A percentile compares a stretch with the other conserved stretches of the same genome.
Evolutionary conservation across 2,329 filamentous ascomycete species (phyloP).

Genomic region (Lecanosticta acicola): DNA sequence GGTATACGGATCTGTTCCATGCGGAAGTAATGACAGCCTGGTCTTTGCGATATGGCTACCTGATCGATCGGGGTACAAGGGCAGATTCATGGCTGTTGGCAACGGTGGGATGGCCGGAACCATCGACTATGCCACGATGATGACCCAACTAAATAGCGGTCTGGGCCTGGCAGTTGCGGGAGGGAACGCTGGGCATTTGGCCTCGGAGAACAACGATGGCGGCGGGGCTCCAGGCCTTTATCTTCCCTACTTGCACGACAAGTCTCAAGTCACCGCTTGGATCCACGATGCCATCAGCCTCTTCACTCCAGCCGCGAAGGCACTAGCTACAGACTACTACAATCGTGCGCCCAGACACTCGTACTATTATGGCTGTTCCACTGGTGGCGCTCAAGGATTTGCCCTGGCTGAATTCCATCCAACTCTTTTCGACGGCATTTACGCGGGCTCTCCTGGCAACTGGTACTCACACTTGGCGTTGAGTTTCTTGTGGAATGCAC

Average conservation of each 20-base stretch:
- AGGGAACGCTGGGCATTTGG: constrained; percentile 25
- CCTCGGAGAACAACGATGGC: constrained; percentile 22
- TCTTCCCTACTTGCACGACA: constrained; percentile 27
- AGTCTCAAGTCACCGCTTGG: constrained; percentile 30
- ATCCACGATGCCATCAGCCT: constrained; percentile 36
- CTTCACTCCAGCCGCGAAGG: constrained; percentile 30
- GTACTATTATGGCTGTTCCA: constrained; percentile 41
- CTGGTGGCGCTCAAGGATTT: constrained; percentile 40
- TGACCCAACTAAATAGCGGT: constrained; percentile 24
- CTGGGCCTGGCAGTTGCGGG: constrained; percentile 25
- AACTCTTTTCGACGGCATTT: constrained; percentile 40
- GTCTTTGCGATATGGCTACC: constrained; percentile 25
- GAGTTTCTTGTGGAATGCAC: constrained; percentile 29
- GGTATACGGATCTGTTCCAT: constrained; percentile 20
- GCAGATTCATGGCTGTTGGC: constrained; percentile 28
- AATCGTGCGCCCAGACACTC: constrained; percentile 26
- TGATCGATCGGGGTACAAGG: constrained; percentile 18
- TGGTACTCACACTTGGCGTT: constrained; percentile 34
- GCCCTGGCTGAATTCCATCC: constrained; percentile 39
- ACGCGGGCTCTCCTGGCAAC: constrained; percentile 38
- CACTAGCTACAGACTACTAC: constrained; percentile 34
- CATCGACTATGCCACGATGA: constrained; percentile 22
- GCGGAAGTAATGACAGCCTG: constrained; percentile 22
- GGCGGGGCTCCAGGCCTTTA: constrained; percentile 23
- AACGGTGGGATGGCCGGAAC: constrained; percentile 28